Evolutionary conservation across 2,329 filamentous ascomycete genomes (phyloP), one percentile per base, ranked within the genome.

Genomic region (Immersiporthe knoxdaviesiana): DNA sequence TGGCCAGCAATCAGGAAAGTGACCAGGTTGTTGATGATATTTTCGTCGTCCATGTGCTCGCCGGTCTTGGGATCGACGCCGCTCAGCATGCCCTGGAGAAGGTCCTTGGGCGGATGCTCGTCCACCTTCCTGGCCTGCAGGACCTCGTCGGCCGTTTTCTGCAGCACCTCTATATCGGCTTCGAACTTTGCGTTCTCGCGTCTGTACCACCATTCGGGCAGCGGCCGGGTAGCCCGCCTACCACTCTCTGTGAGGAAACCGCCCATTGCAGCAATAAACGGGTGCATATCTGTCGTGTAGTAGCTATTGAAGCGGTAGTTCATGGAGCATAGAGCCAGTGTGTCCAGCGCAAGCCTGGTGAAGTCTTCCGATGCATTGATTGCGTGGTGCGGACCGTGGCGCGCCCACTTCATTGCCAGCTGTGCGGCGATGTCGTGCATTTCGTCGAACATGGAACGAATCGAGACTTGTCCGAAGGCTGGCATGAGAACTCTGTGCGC

Each of bases 361-460:
- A 63, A 63, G 24, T 63, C 61, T 8, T 41, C 41, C 6, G 39
- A 30, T 12, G 35, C 61, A 24, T 63, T 41, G 21, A 63, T 63
- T 32, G 35, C 21, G 24, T 63, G 41, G 12, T 63, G 41, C 73
- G 59, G 64, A 47, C 61, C 61, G 52, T 50, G 52, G 32, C 85
- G 77, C 8, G 83, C 84, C 84, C 84, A 87, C 73, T 86, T 87
- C 73, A 85, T 77, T 4, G 84, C 81, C 47, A 87, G 73, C 69
- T 87, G 84, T 1, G 79, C 79, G 18, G 82, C 81, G 68, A 87
- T 82, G 70, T 87, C 85, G 65, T 81, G 77, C 81, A 83, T 82
- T 71, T 83, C 81, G 72, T 82, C 80, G 69, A 85, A 87, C 84
- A 87, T 87, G 16, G n/a, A n/a, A n/a, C n/a, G n/a, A n/a, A n/a